Base-by-base conservation (phyloP, 371 early-diverging fungal genomes). In the Actinomucor elegans region DNA sequence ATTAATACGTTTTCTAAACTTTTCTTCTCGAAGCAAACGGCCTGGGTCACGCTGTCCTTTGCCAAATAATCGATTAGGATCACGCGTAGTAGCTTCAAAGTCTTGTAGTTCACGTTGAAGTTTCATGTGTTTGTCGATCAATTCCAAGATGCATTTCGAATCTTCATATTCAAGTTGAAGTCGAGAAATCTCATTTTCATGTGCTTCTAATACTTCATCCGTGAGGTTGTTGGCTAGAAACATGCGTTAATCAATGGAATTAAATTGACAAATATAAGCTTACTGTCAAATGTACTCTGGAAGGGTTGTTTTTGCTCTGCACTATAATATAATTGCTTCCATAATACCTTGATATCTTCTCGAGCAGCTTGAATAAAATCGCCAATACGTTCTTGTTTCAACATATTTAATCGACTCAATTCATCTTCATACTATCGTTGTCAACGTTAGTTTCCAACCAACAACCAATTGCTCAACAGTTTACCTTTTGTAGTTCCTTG, bases 41-140 rank as follows among this genome's bases (percentile, higher is more conserved):
- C 78, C 78, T 21, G 78, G 78, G 60, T 74, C 78, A 11, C 75
- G 64, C 21, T 72, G 68, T 0, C 74, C 74, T 43, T 69, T 77
- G 17, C 72, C 60, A 57, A 77, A 74, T 21, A 77, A 48, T 5
- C 78, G 66, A 41, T 67, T 55, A 2, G 78, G 78, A 52, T 77
- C 73, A 11, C 69, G 65, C 14, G 75, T 74, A 6, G 52, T 59
- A 27, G 69, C 77, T 55, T 74, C 64, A 58, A 77, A 77, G 10
- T 77, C 67, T 27, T 64, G 48, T 3, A 74, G 38, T 51, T 77
- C 78, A 35, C 65, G 48, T n/a, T 64, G 47, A 5, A 77, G 51
- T 29, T 63, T 62, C 61, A 67, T 77, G 28, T 74, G 67, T n/a
- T 64, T 60, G 28, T 74, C 69, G 18, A 73, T 66, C 5, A 57